Base-by-base conservation (phyloP, 768 basidiomycete genomes). In the Boletus rubropictus region DNA sequence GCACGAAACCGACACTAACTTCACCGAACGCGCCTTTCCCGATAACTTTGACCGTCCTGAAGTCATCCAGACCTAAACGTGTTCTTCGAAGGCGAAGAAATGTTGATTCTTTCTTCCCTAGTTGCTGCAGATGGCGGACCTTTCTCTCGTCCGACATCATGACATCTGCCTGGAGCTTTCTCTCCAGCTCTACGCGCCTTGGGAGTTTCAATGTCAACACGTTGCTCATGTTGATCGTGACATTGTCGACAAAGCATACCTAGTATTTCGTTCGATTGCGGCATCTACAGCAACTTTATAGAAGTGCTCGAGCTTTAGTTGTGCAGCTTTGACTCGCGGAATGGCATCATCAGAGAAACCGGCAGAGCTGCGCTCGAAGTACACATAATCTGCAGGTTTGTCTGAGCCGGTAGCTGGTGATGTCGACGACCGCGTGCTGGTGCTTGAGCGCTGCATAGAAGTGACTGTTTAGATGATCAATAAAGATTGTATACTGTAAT, bases 11-110 rank as follows among this genome's bases (percentile, higher is more conserved):
- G 40, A 25, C 24, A 66, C 79, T 32, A 59, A 90, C 92, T 74
- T 99, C 95, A 64, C 96, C 94, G 60, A 99, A 99, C 15, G 96
- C 96, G 52, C 96, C 96, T 69, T 96, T 97, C 18, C 96, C 96
- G 56, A 99, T 99, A 38, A 99, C 93, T 65, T 98, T 98, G 59
- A 99, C 91, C 4, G 95, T 98, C 54, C 85, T 75, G 71, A 99
- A 99, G 67, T 98, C 87, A 51, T 86, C 82, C 48, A 97, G 71
- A 3, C 93, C 91, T 10, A 99, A 76, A 59, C 88, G 89, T 24
- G 96, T 97, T 41, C 95, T 75, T 46, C 84, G 77, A 42, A 97
- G 74, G 9, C 96, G 82, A 48, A 99, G 78, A 66, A 85, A 97
- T 7, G 85, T 86, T 3, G 83, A 84, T 68, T 95, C 92, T 58